Conservation (phyloP, 345 rosid genomes). For the Lagerstroemia speciosa region DNA sequence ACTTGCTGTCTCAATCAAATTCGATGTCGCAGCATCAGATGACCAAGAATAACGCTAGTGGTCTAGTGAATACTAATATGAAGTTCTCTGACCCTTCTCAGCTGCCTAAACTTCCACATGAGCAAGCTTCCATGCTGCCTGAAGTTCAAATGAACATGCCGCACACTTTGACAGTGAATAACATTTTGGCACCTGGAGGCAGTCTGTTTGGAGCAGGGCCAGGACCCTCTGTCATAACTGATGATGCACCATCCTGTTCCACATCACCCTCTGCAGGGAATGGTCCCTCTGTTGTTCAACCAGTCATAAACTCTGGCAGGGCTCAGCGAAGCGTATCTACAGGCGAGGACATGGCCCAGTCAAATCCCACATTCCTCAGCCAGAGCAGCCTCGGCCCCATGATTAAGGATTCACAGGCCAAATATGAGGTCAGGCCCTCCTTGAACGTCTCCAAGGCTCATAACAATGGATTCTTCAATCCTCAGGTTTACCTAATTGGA, state of each 20-base stretch:
- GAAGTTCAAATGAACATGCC: slow-evolving; percentile 30
- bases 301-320: slow-evolving; percentile 20
- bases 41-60: slow-evolving; percentile 20
- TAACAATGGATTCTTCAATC: slow-evolving; percentile 31
- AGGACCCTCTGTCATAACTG: slow-evolving; percentile 43
- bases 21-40: slow-evolving; percentile 21
- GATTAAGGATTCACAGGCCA: slow-evolving; percentile 32
- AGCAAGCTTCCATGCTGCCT: slow-evolving; percentile 31
- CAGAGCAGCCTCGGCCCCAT: slow-evolving; percentile 26
- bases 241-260: slow-evolving; percentile 54
- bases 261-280: slow-evolving; percentile 48
- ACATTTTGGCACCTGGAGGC: slow-evolving; percentile 20
- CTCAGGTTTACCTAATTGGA: slow-evolving; percentile 33
- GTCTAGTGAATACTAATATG: slow-evolving; percentile 28
- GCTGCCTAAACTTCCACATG: slow-evolving; percentile 31
- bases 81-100: slow-evolving; percentile 27
- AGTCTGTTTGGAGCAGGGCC: slow-evolving; percentile 25
- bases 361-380: slow-evolving; percentile 30
- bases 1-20: slow-evolving; percentile 32
- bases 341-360: slow-evolving; percentile 42
- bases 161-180: slow-evolving; percentile 22
- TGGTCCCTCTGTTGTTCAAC: slow-evolving; percentile 26
- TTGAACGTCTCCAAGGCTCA: slow-evolving; percentile 41
- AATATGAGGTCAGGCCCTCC: slow-evolving; percentile 49
- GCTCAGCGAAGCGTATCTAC: slow-evolving; percentile 20